Conservation (phyloP, 208 protist species). For the Leptomonas pyrrhocoris region DNA sequence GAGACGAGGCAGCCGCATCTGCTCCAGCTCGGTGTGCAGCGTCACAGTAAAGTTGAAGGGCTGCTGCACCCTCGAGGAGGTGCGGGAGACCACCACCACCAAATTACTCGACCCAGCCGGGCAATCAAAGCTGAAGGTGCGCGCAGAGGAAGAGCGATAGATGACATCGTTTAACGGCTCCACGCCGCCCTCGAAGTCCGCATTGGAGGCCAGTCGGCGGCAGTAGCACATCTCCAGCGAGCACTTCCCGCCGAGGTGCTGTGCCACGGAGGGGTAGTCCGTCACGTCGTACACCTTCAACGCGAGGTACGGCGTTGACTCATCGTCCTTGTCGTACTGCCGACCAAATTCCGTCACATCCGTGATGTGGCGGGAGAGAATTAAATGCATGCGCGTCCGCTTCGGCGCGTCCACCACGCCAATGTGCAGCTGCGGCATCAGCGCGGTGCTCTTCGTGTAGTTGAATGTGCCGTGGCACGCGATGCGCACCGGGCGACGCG, state of each 20-base stretch:
- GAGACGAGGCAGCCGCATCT: slow-evolving; percentile 46
- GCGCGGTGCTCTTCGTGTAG: slow-evolving; percentile 50
- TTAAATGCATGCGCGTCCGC: slow-evolving; percentile 81
- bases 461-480: slow-evolving; percentile 68
- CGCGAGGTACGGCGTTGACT: slow-evolving; percentile 55
- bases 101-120: slow-evolving; percentile 71
- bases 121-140: slow-evolving; percentile 84
- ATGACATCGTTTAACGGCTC: slow-evolving; percentile 65
- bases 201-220: slow-evolving; percentile 63
- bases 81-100: slow-evolving; percentile 66
- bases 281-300: slow-evolving; percentile 84
- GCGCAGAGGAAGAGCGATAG: slow-evolving; percentile 61
- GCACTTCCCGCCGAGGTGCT: slow-evolving; percentile 65
- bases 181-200: slow-evolving; percentile 54
- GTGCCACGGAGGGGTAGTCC: slow-evolving; percentile 70
- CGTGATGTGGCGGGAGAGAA: slow-evolving; percentile 80
- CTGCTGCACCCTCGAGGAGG: slow-evolving; percentile 40
- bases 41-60: slow-evolving; percentile 83
- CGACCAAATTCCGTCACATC: slow-evolving; percentile 64
- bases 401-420: slow-evolving; percentile 55
- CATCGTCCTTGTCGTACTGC: slow-evolving; percentile 64
- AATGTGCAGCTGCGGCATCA: slow-evolving; percentile 84
- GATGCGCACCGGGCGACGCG: slow-evolving; percentile 64
- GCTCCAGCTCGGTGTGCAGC: slow-evolving; percentile 79
- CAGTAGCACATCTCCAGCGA: slow-evolving; percentile 72